Conservation (phyloP, 495 filamentous ascomycete species). For the Cenococcum geophilum region DNA sequence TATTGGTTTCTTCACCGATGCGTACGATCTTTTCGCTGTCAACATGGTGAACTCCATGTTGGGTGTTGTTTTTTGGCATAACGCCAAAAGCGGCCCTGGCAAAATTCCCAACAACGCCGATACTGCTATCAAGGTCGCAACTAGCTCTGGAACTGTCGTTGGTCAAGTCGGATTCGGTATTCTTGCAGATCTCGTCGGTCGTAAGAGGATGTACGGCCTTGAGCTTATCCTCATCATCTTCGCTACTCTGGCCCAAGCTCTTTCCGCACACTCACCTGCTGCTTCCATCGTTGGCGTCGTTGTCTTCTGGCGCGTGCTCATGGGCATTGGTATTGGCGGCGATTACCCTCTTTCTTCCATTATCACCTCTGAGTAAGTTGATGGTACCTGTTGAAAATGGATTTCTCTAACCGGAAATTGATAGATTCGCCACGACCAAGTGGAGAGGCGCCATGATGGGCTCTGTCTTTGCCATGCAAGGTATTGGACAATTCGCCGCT, state of each 20-base stretch:
- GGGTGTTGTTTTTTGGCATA: slow-evolving; percentile 67
- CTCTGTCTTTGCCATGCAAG: slow-evolving; percentile 81
- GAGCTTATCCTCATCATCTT: slow-evolving; percentile 86
- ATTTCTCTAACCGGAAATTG: no score
- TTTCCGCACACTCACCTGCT: slow-evolving; percentile 60
- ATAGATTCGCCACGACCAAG: slow-evolving; percentile 65
- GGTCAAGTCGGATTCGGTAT: slow-evolving; percentile 79
- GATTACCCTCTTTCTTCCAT: slow-evolving; percentile 82
- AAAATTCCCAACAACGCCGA: slow-evolving; percentile 55
- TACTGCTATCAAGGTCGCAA: slow-evolving; percentile 82
- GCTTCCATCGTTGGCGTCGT: slow-evolving; percentile 70
- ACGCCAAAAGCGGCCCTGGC: slow-evolving; percentile 32
- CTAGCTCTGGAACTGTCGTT: slow-evolving; percentile 79
- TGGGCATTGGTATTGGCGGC: slow-evolving; percentile 63
- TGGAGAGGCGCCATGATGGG: slow-evolving; percentile 86
- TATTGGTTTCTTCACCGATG: slow-evolving; percentile 79
- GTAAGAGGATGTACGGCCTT: slow-evolving; percentile 81
- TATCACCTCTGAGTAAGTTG: slow-evolving; percentile 60
- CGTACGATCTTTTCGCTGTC: slow-evolving; percentile 77
- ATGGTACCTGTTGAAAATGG: no score
- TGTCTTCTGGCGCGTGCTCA: slow-evolving; percentile 85
- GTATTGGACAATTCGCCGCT: slow-evolving; percentile 66
- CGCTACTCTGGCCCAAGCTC: slow-evolving; percentile 69
- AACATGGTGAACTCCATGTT: slow-evolving; percentile 56
- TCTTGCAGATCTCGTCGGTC: slow-evolving; percentile 71